Evolutionary conservation across 176 grass and related monocot genomes (phyloP).

Genomic region (Luzula sylvatica): DNA sequence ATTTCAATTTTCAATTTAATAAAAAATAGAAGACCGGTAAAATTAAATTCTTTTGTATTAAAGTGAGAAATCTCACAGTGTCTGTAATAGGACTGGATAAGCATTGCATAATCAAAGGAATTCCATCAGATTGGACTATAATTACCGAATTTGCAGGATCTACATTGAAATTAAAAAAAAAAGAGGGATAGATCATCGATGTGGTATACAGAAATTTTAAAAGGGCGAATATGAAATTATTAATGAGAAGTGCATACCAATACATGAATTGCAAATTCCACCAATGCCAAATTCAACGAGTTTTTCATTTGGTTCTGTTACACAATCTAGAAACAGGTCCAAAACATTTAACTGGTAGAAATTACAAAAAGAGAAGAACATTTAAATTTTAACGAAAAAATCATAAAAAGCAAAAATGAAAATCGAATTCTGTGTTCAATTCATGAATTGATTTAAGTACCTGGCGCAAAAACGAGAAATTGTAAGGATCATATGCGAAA

Average conservation of each 20-base stretch:
- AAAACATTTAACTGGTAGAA: slow-evolving; percentile 70
- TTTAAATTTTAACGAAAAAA: too few species aligned
- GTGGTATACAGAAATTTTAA: too few species aligned
- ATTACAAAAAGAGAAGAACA: background rate
- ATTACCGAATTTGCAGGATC: slow-evolving; percentile 74
- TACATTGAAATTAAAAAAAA: slow-evolving; percentile 28
- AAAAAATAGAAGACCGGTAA: too few species aligned
- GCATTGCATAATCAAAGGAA: slow-evolving; percentile 67
- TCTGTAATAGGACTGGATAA: slow-evolving; percentile 45
- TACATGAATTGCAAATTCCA: slow-evolving; percentile 76
- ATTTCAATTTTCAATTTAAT: too few species aligned
- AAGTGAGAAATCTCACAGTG: slow-evolving; percentile 47
- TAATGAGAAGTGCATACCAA: slow-evolving; percentile 53
- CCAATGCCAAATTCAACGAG: slow-evolving; percentile 68
- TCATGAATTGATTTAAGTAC: slow-evolving; percentile 18
- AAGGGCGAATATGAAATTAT: too few species aligned
- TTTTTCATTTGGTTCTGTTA: slow-evolving; percentile 88
- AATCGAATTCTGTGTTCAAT: background rate
- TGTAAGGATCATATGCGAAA: slow-evolving; percentile 91
- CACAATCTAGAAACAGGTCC: slow-evolving; percentile 87
- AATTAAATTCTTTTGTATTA: background rate
- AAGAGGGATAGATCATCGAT: too few species aligned
- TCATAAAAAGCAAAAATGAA: too few species aligned
- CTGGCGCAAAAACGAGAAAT: slow-evolving; percentile 63
- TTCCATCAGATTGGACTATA: slow-evolving; percentile 36